phyloP scores from a whole-genome alignment of 2,329 filamentous ascomycete genomes.

The Bipolaris oryzae region DNA sequence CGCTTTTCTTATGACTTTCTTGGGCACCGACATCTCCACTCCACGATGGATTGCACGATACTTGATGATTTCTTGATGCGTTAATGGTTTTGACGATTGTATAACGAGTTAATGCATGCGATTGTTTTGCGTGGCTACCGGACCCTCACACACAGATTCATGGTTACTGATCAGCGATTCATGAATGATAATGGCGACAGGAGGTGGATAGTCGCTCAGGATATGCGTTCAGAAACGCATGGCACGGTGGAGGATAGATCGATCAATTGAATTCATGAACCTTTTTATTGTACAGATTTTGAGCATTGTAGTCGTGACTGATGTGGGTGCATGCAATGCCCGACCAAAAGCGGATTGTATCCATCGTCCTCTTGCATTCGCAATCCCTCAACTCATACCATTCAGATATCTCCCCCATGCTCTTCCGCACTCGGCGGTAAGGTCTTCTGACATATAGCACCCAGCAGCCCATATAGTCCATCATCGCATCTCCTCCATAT shows the following conservation, averaged over 20 bases:
- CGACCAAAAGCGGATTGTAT: conserved; percentile 4
- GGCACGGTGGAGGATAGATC: not conserved
- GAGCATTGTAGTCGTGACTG: conserved; percentile 1
- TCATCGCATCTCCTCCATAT: too few relatives aligned
- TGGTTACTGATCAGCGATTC: not conserved
- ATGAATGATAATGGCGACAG: too few relatives aligned
- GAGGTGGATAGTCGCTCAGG: not conserved
- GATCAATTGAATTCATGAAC: conserved; percentile 11
- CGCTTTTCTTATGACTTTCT: not conserved
- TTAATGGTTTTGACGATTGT: not conserved
- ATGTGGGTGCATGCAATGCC: not conserved
- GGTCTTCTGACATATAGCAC: not conserved
- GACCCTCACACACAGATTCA: not conserved
- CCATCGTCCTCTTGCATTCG: not conserved
- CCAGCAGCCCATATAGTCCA: too few relatives aligned
- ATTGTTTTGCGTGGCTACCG: not conserved
- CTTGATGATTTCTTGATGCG: not conserved
- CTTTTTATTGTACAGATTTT: conserved; percentile 25
- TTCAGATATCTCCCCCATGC: not conserved
- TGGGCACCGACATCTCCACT: not conserved
- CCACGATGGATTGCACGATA: conserved; percentile 1
- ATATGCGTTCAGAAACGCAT: not conserved
- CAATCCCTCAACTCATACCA: not conserved
- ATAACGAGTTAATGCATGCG: not conserved
- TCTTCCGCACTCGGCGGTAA: not conserved